Evolutionary conservation across 352 stramenopile genomes (phyloP), one percentile per base, ranked within the genome.

Genomic region (Globisporangium alternatum): DNA sequence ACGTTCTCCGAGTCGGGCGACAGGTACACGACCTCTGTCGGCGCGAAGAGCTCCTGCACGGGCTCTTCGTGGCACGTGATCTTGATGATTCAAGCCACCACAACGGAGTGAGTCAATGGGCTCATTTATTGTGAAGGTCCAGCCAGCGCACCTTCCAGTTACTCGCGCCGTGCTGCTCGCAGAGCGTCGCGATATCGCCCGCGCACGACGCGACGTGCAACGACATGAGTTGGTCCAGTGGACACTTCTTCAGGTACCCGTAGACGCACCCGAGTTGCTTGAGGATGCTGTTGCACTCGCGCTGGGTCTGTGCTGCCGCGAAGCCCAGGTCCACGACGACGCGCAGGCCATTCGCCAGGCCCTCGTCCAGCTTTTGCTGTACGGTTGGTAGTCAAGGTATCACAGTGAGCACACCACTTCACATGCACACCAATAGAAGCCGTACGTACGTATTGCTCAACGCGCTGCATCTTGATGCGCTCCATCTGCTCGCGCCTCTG

Each of bases 241-340:
- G 70, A 49, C 81, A 90, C 21, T 73, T 80, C 66, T 91, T 93
- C 69, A 95, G 65, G 56, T 90, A 90, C 8, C 86, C 83, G 54
- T 93, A 95, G 10, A 78, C 77, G 61, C 82, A 91, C 0, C 71
- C 79, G 33, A 93, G 76, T 71, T 95, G 86, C 62, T 95, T 95
- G 12, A 95, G 76, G 47, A 95, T 71, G 60, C 86, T 95, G 58
- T 95, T 68, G 43, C 74, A 75, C 55, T 95, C 86, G 37, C 81
- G 66, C 13, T 53, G 60, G 0, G 71, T 87, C 60, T 94, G 81
- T 4, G 67, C 28, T 1, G 57, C 49, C 7, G 77, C 72, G 57
- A 93, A 94, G 4, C 66, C 65, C 30, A 95, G 64, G 48, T 95
- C 86, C 12, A 95, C 80, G 31, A 90, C 82, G 0, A 91, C 72